A percentile compares a stretch with the other conserved stretches of the same genome.
These are phyloP conservation scores for Saccharomycopsis schoenii DNA, from an alignment of 805 yeast species.

Conservation along the genomic window DNA sequence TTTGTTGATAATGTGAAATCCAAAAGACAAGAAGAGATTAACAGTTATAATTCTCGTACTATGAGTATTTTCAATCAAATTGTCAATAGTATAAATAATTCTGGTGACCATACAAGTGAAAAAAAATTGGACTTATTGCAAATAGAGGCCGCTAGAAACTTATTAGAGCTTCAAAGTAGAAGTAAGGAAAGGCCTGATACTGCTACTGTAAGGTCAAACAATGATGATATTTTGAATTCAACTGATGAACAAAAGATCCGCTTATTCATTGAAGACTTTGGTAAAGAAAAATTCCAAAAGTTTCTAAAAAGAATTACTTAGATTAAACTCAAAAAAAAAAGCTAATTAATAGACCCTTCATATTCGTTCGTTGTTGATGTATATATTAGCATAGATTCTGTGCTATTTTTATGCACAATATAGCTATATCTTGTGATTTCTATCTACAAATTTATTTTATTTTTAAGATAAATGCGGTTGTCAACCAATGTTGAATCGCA, in stretches of 20 bases:
- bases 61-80: slow-evolving; percentile 19
- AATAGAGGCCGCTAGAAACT: slow-evolving; percentile 12
- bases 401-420: not conserved
- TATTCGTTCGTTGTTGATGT: slow-evolving; percentile 38
- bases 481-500: no score
- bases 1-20: slow-evolving; percentile 47
- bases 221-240: not conserved
- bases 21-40: slow-evolving; percentile 25
- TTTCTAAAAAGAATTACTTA: not conserved
- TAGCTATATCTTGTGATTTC: not conserved
- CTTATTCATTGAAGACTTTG: not conserved
- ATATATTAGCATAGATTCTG: slow-evolving; percentile 27
- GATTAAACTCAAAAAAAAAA: slow-evolving; percentile 36
- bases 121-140: not conserved
- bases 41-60: slow-evolving; percentile 27
- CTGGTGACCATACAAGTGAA: slow-evolving; percentile 8
- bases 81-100: slow-evolving; percentile 18
- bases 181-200: not conserved
- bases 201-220: not conserved
- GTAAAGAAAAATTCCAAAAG: not conserved
- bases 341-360: not conserved
- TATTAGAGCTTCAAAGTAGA: slow-evolving; percentile 15
- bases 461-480: no score
- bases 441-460: no score
- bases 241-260: not conserved